Evolutionary conservation across 768 basidiomycete species (phyloP).

Genomic region (Xerocomellus amylosporus): DNA sequence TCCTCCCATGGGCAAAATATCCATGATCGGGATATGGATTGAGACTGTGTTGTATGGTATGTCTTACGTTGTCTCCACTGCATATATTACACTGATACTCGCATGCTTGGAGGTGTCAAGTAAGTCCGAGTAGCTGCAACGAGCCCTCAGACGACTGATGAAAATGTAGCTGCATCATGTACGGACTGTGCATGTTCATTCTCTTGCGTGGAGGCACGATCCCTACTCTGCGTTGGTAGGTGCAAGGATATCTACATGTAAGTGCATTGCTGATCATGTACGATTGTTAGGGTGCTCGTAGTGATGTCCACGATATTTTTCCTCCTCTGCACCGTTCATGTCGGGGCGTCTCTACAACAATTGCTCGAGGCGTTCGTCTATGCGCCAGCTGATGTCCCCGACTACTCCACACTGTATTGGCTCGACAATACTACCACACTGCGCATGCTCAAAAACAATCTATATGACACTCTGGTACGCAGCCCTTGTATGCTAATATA

Average conservation of each 20-base stretch:
- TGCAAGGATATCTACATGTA: too few relatives aligned
- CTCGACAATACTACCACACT: background rate
- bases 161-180: background rate
- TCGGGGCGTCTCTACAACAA: background rate
- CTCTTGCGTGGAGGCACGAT: background rate
- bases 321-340: background rate
- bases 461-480: background rate
- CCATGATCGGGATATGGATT: background rate
- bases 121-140: background rate
- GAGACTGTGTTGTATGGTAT: background rate
- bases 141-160: too few relatives aligned
- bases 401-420: slow-evolving; percentile 4
- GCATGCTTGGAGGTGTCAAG: background rate
- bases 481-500: background rate
- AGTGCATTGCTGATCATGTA: background rate
- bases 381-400: background rate
- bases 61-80: background rate
- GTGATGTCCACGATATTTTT: background rate
- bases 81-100: background rate
- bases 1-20: background rate
- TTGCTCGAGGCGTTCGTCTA: slow-evolving; percentile 1
- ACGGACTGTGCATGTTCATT: background rate
- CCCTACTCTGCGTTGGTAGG: background rate
- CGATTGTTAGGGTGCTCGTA: background rate
- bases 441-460: background rate